Evolutionary conservation across 257 asterid species (phyloP).

Genomic region (Solanum appendiculatum): DNA sequence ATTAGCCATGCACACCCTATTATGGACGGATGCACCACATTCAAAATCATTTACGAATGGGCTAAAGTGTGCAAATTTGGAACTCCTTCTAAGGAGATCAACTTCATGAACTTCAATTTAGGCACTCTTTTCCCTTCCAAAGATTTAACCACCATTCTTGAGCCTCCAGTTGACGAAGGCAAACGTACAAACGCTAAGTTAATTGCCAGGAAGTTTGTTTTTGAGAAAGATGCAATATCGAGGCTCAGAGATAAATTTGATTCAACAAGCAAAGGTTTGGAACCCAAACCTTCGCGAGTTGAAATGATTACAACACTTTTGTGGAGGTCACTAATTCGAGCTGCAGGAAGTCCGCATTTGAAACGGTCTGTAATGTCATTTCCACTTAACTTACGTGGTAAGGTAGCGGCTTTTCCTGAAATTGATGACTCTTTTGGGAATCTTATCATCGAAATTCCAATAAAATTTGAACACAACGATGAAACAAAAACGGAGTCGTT

Average conservation of each 20-base stretch:
- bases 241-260: neutral
- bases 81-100: neutral
- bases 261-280: neutral
- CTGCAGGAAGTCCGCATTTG: neutral
- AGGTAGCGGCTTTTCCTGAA: neutral
- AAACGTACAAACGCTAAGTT: neutral
- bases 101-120: neutral
- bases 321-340: neutral
- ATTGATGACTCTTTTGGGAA: neutral
- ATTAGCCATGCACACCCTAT: neutral
- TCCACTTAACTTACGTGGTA: constrained; percentile 3
- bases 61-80: neutral
- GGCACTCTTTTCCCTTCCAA: neutral
- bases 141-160: neutral
- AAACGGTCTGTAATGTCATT: neutral
- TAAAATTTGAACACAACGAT: neutral
- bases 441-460: neutral
- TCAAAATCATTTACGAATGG: constrained; percentile 2
- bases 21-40: neutral
- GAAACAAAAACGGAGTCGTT: neutral
- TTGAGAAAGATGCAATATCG: neutral
- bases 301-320: neutral
- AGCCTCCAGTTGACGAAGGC: neutral
- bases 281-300: neutral
- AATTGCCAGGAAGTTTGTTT: neutral